Evolutionary conservation across 2,329 filamentous ascomycete genomes (phyloP).

Genomic region (Sclerotinia borealis): DNA sequence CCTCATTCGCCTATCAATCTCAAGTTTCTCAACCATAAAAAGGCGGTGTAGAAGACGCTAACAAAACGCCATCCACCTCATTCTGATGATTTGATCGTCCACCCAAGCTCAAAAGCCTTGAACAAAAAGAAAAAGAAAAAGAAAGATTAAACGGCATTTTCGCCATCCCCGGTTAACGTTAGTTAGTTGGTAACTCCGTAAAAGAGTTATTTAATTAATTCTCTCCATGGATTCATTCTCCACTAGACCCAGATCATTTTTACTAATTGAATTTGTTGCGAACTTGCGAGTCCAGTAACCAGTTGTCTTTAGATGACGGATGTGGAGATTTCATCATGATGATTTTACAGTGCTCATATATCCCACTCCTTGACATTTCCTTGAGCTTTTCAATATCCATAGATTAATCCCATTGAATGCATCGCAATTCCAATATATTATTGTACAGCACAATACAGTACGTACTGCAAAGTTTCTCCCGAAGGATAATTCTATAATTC

Average conservation of each 20-base stretch:
- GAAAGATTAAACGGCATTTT: conserved; percentile 12
- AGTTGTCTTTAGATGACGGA: neutral
- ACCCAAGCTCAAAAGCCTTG: conserved; percentile 14
- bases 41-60: conserved; percentile 27
- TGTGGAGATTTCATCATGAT: neutral
- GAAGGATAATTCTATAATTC: neutral
- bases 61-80: conserved; percentile 13
- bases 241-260: neutral
- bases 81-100: neutral
- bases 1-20: conserved; percentile 4
- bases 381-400: neutral
- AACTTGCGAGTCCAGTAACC: neutral
- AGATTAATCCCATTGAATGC: neutral
- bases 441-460: no score
- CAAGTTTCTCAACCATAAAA: conserved; percentile 16
- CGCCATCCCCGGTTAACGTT: neutral
- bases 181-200: neutral
- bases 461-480: neutral
- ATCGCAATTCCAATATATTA: neutral
- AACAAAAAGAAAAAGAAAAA: conserved; percentile 14
- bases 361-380: neutral
- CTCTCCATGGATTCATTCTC: neutral
- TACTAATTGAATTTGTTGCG: neutral
- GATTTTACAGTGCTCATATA: neutral
- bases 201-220: neutral